Conservation (phyloP, 768 basidiomycete genomes). For the Rhizopogon vesiculosus region DNA sequence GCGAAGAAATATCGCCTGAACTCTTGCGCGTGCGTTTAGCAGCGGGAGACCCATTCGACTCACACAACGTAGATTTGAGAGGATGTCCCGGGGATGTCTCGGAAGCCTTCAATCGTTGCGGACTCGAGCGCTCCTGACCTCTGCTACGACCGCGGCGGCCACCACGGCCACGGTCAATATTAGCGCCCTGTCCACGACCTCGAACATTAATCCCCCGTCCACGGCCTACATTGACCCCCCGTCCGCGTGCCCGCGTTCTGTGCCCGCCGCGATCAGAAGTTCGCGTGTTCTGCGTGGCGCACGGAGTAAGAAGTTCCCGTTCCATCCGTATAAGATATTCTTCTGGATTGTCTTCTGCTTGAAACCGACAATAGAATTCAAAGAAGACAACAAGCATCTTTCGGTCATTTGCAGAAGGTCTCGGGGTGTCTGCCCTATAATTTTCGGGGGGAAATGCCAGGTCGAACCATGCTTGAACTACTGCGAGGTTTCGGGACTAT, state of each 20-base stretch:
- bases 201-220: neutral
- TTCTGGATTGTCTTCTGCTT: rapidly evolving
- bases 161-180: neutral
- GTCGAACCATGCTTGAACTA: constrained; percentile 10
- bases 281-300: neutral
- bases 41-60: neutral
- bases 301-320: neutral
- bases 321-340: neutral
- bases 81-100: neutral
- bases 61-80: too few relatives aligned
- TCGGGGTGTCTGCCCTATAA: neutral
- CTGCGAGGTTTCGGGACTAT: constrained; percentile 7
- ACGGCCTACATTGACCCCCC: neutral
- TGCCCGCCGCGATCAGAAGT: neutral
- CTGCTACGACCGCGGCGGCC: neutral
- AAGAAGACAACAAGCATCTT: constrained; percentile 14
- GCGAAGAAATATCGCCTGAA: neutral
- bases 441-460: constrained; percentile 3
- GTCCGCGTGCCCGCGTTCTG: neutral
- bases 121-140: neutral
- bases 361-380: constrained; percentile 9
- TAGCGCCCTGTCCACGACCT: too few relatives aligned
- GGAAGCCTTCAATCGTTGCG: too few relatives aligned
- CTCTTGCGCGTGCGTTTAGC: neutral
- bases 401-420: neutral